A percentile compares a stretch with the other conserved stretches of the same genome.
Conservation (phyloP, 2,329 filamentous ascomycete genomes). For the Cladosporium cucumerinum region DNA sequence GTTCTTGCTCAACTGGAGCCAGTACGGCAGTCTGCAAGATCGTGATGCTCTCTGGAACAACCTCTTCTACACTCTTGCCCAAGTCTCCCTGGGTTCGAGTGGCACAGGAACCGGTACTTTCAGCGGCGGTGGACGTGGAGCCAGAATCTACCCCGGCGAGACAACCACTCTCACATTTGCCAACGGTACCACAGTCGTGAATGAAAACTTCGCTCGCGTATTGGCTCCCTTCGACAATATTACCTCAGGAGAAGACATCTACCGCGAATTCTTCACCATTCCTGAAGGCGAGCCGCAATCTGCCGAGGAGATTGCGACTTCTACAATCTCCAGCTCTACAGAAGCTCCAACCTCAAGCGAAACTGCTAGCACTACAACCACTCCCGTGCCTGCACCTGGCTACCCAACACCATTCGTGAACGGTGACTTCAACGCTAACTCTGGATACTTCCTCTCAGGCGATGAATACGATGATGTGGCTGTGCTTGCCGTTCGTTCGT, state of each 20-base stretch:
- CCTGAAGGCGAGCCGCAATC: slow-evolving; percentile 20
- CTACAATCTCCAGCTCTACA: slow-evolving; percentile 17
- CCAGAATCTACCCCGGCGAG: slow-evolving; percentile 43
- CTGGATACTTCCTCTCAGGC: slow-evolving; percentile 46
- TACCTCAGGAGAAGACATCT: slow-evolving; percentile 42
- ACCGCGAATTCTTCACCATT: slow-evolving; percentile 35
- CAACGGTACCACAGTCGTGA: slow-evolving; percentile 43
- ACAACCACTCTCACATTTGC: slow-evolving; percentile 45
- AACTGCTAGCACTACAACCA: slow-evolving; percentile 21
- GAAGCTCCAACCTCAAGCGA: slow-evolving; percentile 17
- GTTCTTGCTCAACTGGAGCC: slow-evolving; percentile 48
- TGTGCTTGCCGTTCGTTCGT: slow-evolving; percentile 44
- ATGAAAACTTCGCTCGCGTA: slow-evolving; percentile 44
- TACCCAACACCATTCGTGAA: slow-evolving; percentile 43
- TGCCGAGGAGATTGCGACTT: slow-evolving; percentile 24
- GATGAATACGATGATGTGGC: slow-evolving; percentile 46
- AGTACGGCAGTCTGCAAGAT: slow-evolving; percentile 52
- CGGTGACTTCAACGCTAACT: slow-evolving; percentile 42
- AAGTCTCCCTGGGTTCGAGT: slow-evolving; percentile 40
- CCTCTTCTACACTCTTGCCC: slow-evolving; percentile 45
- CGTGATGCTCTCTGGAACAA: slow-evolving; percentile 56
- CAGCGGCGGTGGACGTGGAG: slow-evolving; percentile 42
- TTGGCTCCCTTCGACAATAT: slow-evolving; percentile 41
- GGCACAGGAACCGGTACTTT: slow-evolving; percentile 46
- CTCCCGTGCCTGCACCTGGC: slow-evolving; percentile 38